Base-by-base conservation (phyloP, 306 rosid genomes). In the Cucumis cinereus region DNA sequence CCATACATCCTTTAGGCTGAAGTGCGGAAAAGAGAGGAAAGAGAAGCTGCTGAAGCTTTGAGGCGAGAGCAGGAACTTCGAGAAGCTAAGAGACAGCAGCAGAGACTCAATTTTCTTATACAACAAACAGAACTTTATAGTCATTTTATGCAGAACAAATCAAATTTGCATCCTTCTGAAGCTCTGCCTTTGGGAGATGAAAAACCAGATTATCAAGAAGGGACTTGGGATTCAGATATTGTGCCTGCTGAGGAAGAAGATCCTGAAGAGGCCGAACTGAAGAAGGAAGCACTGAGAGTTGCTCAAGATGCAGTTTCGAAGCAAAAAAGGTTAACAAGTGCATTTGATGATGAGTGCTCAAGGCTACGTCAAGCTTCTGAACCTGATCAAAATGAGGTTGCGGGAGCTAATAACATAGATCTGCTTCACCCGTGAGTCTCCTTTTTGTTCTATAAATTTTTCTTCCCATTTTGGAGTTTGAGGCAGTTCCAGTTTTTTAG, bases 21-120 rank as follows among this genome's bases (percentile, higher is more conserved):
- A 86, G 90, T 92, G 75, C 89, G 97, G 89, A 95, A 79, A 73
- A 90, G 83, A 83, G 98, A 95, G 88, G 99, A 95, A 84, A 92
- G 79, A 83, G 99, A 95, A 86, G 99, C 97, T 71, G 93, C 97
- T 79, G 99, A 95, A 89, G 93, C 95, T 77, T 83, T 90, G 87
- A 92, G 92, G 82, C 96, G 98, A 6, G 96, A 92, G 64, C 98
- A 95, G 82, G 99, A 95, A 85, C 89, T 89, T 71, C 91, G 99
- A 75, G 99, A 95, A 84, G 96, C 99, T 59, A 95, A 90, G 97
- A 90, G 99, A 81, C 99, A 95, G 76, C 96, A 92, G 86, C 99
- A 95, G 82, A 88, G 96, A 82, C 93, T 95, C 84, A 95, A 89
- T 88, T 95, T 95, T 87, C 97, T 95, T 73, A 95, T 95, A 82